These are phyloP conservation scores for Irineochytrium annulatum DNA, from an alignment of 192 early-diverging fungal genomes.

Conservation along the genomic window DNA sequence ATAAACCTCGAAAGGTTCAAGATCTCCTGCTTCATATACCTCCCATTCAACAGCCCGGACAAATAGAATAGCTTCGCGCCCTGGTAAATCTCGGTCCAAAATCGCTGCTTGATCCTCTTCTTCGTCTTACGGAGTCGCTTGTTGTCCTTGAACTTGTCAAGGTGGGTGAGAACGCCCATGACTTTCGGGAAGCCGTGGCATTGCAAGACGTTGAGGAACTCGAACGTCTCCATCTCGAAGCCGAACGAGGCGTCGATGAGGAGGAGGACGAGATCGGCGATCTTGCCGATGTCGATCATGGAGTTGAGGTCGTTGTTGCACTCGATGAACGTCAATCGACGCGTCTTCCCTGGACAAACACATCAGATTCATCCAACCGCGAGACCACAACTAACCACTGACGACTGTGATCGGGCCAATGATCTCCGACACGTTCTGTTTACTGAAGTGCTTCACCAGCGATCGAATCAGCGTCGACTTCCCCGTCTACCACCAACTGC, in stretches of 20 bases:
- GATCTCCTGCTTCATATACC: constrained; percentile 90
- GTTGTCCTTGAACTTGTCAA: constrained; percentile 94
- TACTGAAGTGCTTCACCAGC: constrained; percentile 91
- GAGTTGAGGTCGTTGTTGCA: constrained; percentile 94
- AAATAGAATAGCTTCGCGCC: constrained; percentile 98
- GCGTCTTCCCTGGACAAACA: constrained; percentile 69
- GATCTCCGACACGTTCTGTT: constrained; percentile 85
- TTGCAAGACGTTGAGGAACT: constrained; percentile 96
- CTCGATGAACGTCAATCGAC: constrained; percentile 95
- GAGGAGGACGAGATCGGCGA: constrained; percentile 92
- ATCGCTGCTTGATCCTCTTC: constrained; percentile 94
- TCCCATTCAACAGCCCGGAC: constrained; percentile 91
- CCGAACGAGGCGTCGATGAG: constrained; percentile 96
- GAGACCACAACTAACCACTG: constrained; percentile 49
- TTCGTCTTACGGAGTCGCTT: constrained; percentile 85
- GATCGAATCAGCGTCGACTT: constrained; percentile 97
- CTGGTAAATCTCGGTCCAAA: constrained; percentile 99
- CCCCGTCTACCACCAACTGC: constrained; percentile 58
- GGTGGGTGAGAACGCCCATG: constrained; percentile 95
- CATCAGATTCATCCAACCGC: constrained; percentile 12
- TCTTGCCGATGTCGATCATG: constrained; percentile 97
- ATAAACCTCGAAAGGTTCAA: constrained; percentile 94
- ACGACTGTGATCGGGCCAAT: constrained; percentile 97
- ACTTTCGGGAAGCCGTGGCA: constrained; percentile 96
- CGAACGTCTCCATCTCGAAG: constrained; percentile 99